Conservation (phyloP, 2,329 filamentous ascomycete species). For the Mycosphaerella sp. region DNA sequence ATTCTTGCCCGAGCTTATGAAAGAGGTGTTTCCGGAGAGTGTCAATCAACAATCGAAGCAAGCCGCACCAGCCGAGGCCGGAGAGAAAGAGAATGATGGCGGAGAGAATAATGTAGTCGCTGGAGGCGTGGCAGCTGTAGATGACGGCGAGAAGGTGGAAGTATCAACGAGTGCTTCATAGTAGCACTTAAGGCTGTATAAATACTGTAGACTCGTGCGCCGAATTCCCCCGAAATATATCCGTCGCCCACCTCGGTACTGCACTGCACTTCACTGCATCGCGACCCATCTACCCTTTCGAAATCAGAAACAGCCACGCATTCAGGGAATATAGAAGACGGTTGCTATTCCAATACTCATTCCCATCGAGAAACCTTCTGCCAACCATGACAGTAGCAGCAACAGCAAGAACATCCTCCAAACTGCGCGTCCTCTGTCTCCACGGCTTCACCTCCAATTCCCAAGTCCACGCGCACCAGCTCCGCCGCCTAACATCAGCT, state of each 20-base stretch:
- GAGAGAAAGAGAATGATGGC: neutral
- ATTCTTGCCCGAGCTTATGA: constrained; percentile 55
- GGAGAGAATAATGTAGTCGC: neutral
- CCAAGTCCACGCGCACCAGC: constrained; percentile 19
- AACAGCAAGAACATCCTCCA: neutral
- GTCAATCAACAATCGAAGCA: neutral
- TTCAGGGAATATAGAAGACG: too few relatives aligned
- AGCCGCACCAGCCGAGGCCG: neutral
- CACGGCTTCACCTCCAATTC: constrained; percentile 24
- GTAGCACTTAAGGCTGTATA: neutral
- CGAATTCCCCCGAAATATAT: too few relatives aligned
- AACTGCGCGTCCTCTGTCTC: constrained; percentile 20
- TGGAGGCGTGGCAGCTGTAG: neutral
- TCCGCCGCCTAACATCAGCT: constrained; percentile 17
- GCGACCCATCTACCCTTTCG: too few relatives aligned
- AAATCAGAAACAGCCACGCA: too few relatives aligned
- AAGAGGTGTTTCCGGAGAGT: constrained; percentile 52
- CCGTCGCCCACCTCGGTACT: too few relatives aligned
- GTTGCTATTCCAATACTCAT: too few relatives aligned
- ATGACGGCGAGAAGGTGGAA: neutral
- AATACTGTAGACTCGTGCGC: neutral
- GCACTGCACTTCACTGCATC: too few relatives aligned
- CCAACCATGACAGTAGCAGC: neutral
- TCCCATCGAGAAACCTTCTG: too few relatives aligned
- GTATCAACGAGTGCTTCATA: constrained; percentile 1